Conservation (phyloP, 352 stramenopile species). For the Pythium volutum region DNA sequence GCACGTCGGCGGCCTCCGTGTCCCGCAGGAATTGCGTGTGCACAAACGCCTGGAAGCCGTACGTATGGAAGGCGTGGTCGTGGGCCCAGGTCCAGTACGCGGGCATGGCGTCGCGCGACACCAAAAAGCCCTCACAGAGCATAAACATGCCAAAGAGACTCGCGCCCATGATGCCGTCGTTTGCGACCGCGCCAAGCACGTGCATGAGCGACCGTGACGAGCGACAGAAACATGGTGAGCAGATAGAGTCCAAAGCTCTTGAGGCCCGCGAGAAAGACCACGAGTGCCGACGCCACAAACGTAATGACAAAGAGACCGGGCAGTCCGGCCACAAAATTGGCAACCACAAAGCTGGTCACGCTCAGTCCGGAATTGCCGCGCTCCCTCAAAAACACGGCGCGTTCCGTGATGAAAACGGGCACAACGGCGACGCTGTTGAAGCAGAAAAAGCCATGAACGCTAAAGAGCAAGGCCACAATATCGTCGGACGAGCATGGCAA, state of each 20-base stretch:
- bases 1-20: conserved; percentile 20
- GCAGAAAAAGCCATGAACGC: conserved; percentile 86
- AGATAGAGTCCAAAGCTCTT: conserved; percentile 64
- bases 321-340: conserved; percentile 66
- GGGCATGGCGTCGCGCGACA: conserved; percentile 58
- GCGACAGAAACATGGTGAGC: conserved; percentile 71
- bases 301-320: conserved; percentile 62
- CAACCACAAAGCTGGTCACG: conserved; percentile 67
- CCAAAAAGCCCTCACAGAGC: conserved; percentile 86
- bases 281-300: conserved; percentile 41
- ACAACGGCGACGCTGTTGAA: conserved; percentile 89
- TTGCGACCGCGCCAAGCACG: conserved; percentile 70
- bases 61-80: conserved; percentile 87
- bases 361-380: conserved; percentile 77
- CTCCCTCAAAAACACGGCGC: conserved; percentile 83
- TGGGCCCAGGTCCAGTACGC: conserved; percentile 77
- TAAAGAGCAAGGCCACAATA: conserved; percentile 81
- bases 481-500: conserved; percentile 47
- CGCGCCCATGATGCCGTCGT: conserved; percentile 83
- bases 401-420: conserved; percentile 83
- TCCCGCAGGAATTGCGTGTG: conserved; percentile 64
- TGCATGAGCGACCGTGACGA: conserved; percentile 86
- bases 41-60: conserved; percentile 86
- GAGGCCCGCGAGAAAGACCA: conserved; percentile 50
- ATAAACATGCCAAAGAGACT: conserved; percentile 87